Evolutionary conservation across 129 eudicot genomes (phyloP).

Genomic region (Saussurea involucrata): DNA sequence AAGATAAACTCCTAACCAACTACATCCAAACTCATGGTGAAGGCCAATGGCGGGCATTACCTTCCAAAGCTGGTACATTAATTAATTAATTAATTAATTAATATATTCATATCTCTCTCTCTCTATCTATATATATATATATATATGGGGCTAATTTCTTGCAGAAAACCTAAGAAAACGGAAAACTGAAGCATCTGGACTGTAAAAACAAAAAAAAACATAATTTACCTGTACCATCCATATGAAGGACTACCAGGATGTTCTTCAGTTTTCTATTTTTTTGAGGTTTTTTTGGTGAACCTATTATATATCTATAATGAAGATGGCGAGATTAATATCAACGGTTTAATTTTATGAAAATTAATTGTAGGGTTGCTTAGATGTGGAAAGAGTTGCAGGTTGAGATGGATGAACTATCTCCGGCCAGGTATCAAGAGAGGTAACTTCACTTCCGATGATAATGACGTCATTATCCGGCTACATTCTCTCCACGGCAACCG

Average conservation of each 20-base stretch:
- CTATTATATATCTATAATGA: neutral
- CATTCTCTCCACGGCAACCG: conserved; percentile 34
- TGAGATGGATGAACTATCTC: conserved; percentile 45
- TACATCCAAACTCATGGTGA: conserved; percentile 37
- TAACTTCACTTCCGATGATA: conserved; percentile 33
- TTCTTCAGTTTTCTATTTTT: neutral
- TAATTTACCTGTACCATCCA: too few relatives aligned
- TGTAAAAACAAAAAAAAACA: too few relatives aligned
- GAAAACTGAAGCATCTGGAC: too few relatives aligned
- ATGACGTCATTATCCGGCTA: conserved; percentile 29
- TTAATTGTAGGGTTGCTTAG: conserved; percentile 31
- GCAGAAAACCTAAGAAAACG: too few relatives aligned
- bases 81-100: too few relatives aligned
- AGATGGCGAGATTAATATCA: neutral
- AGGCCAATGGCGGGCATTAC: conserved; percentile 42
- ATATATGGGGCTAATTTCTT: too few relatives aligned
- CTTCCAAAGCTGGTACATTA: conserved; percentile 37
- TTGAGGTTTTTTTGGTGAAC: neutral
- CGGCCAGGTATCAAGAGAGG: conserved; percentile 47
- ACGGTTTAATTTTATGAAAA: too few relatives aligned
- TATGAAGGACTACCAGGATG: too few relatives aligned
- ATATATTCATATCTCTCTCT: too few relatives aligned
- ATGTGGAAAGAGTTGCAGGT: conserved; percentile 45
- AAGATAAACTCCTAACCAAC: conserved; percentile 28
- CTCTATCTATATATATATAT: too few relatives aligned